phyloP scores from a whole-genome alignment of 306 rosid genomes.

The Calophaca sinica region DNA sequence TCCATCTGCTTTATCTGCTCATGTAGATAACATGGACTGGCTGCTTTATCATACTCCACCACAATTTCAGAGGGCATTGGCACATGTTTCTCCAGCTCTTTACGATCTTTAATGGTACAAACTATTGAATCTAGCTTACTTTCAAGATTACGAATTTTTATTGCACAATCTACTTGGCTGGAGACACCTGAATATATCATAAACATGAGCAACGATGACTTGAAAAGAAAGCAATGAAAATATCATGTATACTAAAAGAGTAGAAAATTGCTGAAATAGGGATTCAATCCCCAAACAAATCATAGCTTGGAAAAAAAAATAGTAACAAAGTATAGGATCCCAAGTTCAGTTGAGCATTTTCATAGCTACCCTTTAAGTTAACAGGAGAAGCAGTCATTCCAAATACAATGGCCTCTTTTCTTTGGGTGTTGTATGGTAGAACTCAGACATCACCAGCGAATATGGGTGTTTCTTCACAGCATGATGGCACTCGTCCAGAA shows the following conservation, averaged over 20 bases:
- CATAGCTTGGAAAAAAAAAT: conserved; percentile 24
- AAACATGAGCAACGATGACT: conserved; percentile 38
- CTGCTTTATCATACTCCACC: conserved; percentile 95
- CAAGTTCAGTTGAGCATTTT: conserved; percentile 33
- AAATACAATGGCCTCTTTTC: conserved; percentile 89
- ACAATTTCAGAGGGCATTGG: conserved; percentile 97
- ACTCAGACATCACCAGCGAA: conserved; percentile 98
- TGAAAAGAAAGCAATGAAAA: conserved; percentile 16
- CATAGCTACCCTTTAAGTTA: conserved; percentile 80
- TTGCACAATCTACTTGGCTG: conserved; percentile 96
- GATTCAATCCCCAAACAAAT: conserved; percentile 28
- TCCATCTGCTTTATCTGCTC: conserved; percentile 98
- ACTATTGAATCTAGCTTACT: conserved; percentile 96
- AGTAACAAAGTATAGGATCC: conserved; percentile 14
- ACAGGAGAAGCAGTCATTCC: conserved; percentile 99
- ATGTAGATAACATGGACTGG: conserved; percentile 88
- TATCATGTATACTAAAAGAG: conserved; percentile 7
- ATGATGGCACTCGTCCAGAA: conserved; percentile 98
- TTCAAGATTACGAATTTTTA: conserved; percentile 98
- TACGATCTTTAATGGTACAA: conserved; percentile 95
- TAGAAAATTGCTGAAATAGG: conserved; percentile 8
- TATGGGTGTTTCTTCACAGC: conserved; percentile 99
- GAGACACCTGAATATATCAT: conserved; percentile 87
- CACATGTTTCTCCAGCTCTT: conserved; percentile 96
- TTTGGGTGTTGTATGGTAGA: conserved; percentile 92